phyloP scores from a whole-genome alignment of 2,329 filamentous ascomycete genomes.

The Exophiala sp. region DNA sequence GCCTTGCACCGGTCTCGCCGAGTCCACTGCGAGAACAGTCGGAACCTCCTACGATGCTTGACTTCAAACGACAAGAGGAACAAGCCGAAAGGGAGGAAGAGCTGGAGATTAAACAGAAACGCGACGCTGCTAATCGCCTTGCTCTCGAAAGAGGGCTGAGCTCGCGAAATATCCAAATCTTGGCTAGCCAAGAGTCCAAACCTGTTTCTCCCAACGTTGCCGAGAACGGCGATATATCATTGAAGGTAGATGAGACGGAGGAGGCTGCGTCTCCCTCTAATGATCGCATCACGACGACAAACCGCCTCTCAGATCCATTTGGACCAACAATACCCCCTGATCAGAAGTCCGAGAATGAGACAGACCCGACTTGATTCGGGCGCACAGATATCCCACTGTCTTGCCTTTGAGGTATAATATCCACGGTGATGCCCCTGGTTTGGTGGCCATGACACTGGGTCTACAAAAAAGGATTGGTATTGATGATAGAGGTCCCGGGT shows the following conservation, averaged over 20 bases:
- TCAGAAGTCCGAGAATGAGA: not conserved
- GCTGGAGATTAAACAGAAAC: conserved; percentile 46
- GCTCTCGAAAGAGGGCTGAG: conserved; percentile 48
- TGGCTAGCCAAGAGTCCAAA: conserved; percentile 8
- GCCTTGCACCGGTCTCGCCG: conserved; percentile 12
- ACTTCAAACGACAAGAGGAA: conserved; percentile 55
- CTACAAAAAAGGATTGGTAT: not conserved
- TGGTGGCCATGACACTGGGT: not conserved
- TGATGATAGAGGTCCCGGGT: not conserved
- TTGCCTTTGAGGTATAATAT: no score
- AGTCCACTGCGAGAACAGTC: conserved; percentile 10
- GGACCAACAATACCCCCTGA: not conserved
- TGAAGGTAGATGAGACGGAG: not conserved
- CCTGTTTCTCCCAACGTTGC: conserved; percentile 1
- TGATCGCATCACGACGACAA: not conserved
- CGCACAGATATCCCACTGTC: not conserved
- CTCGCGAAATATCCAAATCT: conserved; percentile 4
- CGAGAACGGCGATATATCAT: not conserved
- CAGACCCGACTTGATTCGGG: conserved; percentile 10
- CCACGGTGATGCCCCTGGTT: no score
- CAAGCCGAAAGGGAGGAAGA: conserved; percentile 51
- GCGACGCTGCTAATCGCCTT: conserved; percentile 51
- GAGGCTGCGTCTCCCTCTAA: not conserved
- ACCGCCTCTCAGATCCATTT: not conserved
- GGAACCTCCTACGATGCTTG: conserved; percentile 45